Conservation (phyloP, 2,329 filamentous ascomycete genomes). For the Boeremia lycopersici region DNA sequence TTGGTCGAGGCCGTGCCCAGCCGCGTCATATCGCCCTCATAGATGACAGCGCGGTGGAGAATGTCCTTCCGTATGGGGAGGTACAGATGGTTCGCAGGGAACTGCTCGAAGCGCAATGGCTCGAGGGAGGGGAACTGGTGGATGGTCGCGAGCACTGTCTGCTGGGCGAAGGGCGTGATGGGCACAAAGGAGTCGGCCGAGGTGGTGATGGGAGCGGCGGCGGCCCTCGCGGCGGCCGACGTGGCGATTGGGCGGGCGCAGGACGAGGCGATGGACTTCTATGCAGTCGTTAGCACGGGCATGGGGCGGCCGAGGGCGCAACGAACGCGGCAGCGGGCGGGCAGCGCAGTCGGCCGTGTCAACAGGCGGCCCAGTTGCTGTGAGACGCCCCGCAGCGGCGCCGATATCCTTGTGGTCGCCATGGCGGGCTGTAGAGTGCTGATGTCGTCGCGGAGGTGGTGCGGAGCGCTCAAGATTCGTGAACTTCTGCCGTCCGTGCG, state of each 20-base stretch:
- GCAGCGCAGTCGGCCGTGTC: constrained; percentile 37
- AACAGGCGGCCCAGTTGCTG: constrained; percentile 38
- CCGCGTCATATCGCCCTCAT: constrained; percentile 86
- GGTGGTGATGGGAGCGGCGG: constrained; percentile 52
- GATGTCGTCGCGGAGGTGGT: constrained; percentile 34
- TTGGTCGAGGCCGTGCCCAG: constrained; percentile 69
- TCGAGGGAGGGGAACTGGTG: constrained; percentile 91
- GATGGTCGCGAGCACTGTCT: constrained; percentile 78
- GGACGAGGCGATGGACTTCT: constrained; percentile 35
- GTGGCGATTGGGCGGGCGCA: constrained; percentile 41
- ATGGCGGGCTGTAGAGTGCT: constrained; percentile 40
- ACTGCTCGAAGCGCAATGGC: constrained; percentile 76
- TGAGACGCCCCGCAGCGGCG: constrained; percentile 45
- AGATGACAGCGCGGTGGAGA: constrained; percentile 88
- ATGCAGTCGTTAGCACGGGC: constrained; percentile 23
- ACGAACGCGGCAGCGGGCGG: constrained; percentile 57
- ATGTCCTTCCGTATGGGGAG: constrained; percentile 89
- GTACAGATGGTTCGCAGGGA: constrained; percentile 80
- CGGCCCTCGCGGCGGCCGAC: constrained; percentile 59
- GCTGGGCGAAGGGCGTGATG: constrained; percentile 36
- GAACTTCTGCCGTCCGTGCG: constrained; percentile 2
- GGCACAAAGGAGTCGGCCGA: constrained; percentile 48
- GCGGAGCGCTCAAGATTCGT: constrained; percentile 11
- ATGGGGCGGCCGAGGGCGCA: constrained; percentile 47
- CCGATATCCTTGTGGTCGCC: constrained; percentile 48